phyloP scores from a whole-genome alignment of 2,329 filamentous ascomycete genomes.

The Fusarium mexicanum region DNA sequence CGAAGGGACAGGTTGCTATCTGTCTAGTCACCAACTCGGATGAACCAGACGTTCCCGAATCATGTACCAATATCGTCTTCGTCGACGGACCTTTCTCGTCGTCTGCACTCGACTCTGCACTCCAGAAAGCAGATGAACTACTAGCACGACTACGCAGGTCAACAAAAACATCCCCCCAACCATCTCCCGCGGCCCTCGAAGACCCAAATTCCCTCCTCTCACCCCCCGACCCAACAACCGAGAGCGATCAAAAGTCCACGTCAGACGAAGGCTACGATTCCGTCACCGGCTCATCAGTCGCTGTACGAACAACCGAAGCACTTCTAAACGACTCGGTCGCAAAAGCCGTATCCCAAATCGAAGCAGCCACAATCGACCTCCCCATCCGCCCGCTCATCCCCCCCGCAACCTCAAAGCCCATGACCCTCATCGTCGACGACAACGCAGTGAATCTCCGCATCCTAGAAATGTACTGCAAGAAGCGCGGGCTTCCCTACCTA shows the following conservation, averaged over 20 bases:
- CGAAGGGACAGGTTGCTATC: slow-evolving; percentile 8
- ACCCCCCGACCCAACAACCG: fast-evolving
- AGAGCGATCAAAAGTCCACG: background rate
- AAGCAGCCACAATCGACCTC: background rate
- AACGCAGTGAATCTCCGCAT: slow-evolving; percentile 61
- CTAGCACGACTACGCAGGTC: background rate
- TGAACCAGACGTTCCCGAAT: background rate
- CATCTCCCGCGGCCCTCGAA: background rate
- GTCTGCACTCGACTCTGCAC: slow-evolving; percentile 6
- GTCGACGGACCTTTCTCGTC: slow-evolving; percentile 20
- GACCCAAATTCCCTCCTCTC: background rate
- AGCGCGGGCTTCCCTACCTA: slow-evolving; percentile 53
- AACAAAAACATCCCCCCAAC: fast-evolving
- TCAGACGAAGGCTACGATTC: slow-evolving; percentile 10
- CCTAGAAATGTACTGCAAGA: slow-evolving; percentile 57
- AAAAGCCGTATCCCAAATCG: background rate
- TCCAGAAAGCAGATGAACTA: slow-evolving; percentile 19
- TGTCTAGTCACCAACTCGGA: slow-evolving; percentile 25
- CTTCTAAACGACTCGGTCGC: background rate
- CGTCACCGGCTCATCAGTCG: background rate
- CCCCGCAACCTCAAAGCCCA: slow-evolving; percentile 18
- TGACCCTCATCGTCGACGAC: slow-evolving; percentile 57
- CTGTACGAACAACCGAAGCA: background rate
- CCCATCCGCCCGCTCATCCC: background rate
- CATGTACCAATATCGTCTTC: slow-evolving; percentile 21